Evolutionary conservation across 2,329 filamentous ascomycete genomes (phyloP).

Genomic region (Penicillium sp.): DNA sequence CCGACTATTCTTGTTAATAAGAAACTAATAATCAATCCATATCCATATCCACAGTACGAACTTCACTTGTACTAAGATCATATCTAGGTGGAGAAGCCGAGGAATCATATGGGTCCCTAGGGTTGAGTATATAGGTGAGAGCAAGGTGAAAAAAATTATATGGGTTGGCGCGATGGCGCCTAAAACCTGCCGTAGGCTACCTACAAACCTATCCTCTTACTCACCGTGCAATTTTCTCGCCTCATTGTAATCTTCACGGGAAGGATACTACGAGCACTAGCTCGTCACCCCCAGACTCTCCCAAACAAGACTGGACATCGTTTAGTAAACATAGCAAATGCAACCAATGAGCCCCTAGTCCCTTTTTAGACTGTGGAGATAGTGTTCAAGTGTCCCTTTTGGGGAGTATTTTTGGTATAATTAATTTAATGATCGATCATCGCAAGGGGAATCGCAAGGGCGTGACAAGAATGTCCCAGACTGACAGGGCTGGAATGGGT

Average conservation of each 20-base stretch:
- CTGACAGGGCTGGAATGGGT: not conserved
- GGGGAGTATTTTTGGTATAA: not conserved
- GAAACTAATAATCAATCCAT: no score
- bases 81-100: no score
- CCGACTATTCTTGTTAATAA: no score
- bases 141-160: no score
- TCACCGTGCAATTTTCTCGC: not conserved
- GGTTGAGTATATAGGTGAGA: no score
- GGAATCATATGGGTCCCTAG: no score
- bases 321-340: not conserved
- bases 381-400: not conserved
- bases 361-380: not conserved
- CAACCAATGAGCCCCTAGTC: not conserved
- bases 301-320: not conserved
- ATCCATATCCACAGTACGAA: no score
- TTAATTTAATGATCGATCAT: not conserved
- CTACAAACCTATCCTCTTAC: not conserved
- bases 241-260: not conserved
- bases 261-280: not conserved
- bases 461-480: not conserved
- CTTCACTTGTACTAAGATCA: no score
- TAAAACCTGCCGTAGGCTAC: no score
- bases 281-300: not conserved
- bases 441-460: no score
- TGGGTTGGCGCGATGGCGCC: no score